Evolutionary conservation across 2,329 filamentous ascomycete species (phyloP), one percentile per base, ranked within the genome.

Genomic region (Colletotrichum lentis): DNA sequence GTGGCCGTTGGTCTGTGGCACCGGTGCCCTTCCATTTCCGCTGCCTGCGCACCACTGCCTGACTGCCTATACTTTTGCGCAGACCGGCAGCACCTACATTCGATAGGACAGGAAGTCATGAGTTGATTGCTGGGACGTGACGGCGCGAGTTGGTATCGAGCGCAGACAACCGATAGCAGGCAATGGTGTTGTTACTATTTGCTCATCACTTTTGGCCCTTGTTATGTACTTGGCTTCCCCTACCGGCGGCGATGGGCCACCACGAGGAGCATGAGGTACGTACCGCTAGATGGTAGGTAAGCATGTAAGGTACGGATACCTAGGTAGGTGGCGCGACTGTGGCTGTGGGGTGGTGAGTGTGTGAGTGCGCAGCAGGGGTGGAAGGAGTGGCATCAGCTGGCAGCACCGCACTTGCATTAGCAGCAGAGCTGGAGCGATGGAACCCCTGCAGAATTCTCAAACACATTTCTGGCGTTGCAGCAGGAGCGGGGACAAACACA

Each of bases 391-490:
- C 20, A 47, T 16, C 41, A n/a, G 41, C 3, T n/a, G n/a, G 16
- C 41, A n/a, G 16, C 41, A 31, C 61, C 37, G 43, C 31, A 14
- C 57, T 46, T 57, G 67, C 57, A 41, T 37, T 12, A 53, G 56
- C 37, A 54, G 61, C 62, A 54, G 35, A 54, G 61, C 62, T 49
- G 35, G 62, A 68, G 65, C 43, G 62, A 68, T 68, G 61, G 65
- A 68, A 62, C 72, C 72, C 71, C 67, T 72, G 71, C 71, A 72
- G 54, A 59, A 62, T 67, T 60, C 72, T 73, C 70, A 73, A 73
- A 73, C 72, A 73, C n/a, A 57, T 56, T 56, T 65, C 47, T 61
- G 61, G 66, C 41, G 59, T 70, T 65, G 55, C 62, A 68, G 49
- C 62, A 64, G 18, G 49, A 31, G 55, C 65, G 56, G 65, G 54